Percentiles rank a stretch among this genome's conserved stretches.
phyloP scores from a whole-genome alignment of 2,329 filamentous ascomycete genomes.

The Monilinia fructicola region DNA sequence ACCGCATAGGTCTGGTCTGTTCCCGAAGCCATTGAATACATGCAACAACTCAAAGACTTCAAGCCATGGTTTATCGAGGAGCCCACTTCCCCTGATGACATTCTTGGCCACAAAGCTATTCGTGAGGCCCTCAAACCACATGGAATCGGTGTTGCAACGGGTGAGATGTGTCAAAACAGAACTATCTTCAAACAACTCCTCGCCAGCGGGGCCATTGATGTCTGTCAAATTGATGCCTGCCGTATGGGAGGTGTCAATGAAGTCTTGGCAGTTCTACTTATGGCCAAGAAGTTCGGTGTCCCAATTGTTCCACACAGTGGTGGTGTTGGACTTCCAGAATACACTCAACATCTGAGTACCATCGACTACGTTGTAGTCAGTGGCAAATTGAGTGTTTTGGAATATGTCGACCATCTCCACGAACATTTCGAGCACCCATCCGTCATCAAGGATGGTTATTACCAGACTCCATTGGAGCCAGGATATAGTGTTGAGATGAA shows the following conservation, averaged over 20 bases:
- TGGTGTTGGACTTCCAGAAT: slow-evolving; percentile 87
- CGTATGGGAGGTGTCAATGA: slow-evolving; percentile 89
- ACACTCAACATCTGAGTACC: slow-evolving; percentile 88
- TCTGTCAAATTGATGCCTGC: slow-evolving; percentile 89
- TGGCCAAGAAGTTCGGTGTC: slow-evolving; percentile 70
- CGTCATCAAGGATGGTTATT: slow-evolving; percentile 80
- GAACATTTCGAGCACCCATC: slow-evolving; percentile 87
- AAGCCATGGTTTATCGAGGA: slow-evolving; percentile 95
- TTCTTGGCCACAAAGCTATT: slow-evolving; percentile 83
- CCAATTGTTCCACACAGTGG: slow-evolving; percentile 88
- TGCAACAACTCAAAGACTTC: slow-evolving; percentile 78
- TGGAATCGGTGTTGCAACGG: slow-evolving; percentile 82
- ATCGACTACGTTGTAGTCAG: slow-evolving; percentile 90
- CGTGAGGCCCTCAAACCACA: slow-evolving; percentile 73
- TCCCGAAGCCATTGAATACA: slow-evolving; percentile 83
- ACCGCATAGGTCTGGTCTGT: slow-evolving; percentile 70
- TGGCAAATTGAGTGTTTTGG: slow-evolving; percentile 77
- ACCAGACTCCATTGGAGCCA: slow-evolving; percentile 77
- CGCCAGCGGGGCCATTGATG: slow-evolving; percentile 74
- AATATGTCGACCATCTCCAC: slow-evolving; percentile 91
- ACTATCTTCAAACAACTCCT: slow-evolving; percentile 93
- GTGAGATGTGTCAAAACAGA: slow-evolving; percentile 94
- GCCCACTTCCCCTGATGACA: slow-evolving; percentile 85
- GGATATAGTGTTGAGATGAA: slow-evolving; percentile 96
- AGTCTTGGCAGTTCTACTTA: slow-evolving; percentile 82